Evolutionary conservation across 2,329 filamentous ascomycete genomes (phyloP).

Genomic region (Anthostomella pinea): DNA sequence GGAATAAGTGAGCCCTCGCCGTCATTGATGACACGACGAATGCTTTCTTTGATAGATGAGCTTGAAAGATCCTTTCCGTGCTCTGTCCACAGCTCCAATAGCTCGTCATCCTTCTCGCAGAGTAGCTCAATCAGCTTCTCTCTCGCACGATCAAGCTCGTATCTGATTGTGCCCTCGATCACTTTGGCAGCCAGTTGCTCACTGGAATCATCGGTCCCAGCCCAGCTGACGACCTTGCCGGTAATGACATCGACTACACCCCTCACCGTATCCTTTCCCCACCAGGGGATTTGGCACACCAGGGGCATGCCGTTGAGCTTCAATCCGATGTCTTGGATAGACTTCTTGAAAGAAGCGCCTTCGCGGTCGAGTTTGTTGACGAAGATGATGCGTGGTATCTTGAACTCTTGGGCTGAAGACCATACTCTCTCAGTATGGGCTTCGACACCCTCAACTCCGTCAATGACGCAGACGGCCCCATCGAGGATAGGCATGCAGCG

Average conservation of each 20-base stretch:
- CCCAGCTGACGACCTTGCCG: constrained; percentile 72
- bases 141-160: constrained; percentile 73
- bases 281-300: constrained; percentile 95
- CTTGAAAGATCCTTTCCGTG: constrained; percentile 71
- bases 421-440: constrained; percentile 97
- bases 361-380: constrained; percentile 85
- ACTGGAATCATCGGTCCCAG: constrained; percentile 37
- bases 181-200: constrained; percentile 47
- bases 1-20: constrained; percentile 75
- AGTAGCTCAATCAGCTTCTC: constrained; percentile 76
- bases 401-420: constrained; percentile 82
- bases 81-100: constrained; percentile 83
- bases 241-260: constrained; percentile 84
- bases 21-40: constrained; percentile 68
- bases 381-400: constrained; percentile 77
- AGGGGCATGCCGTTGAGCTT: constrained; percentile 81
- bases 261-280: constrained; percentile 74
- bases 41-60: constrained; percentile 65
- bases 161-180: constrained; percentile 48
- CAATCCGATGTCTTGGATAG: constrained; percentile 79
- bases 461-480: constrained; percentile 87
- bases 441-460: constrained; percentile 90
- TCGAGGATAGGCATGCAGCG: constrained; percentile 85
- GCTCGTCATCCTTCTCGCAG: constrained; percentile 81
- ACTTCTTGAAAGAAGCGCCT: constrained; percentile 77